These are phyloP conservation scores for Kodamaea sagamina DNA, from an alignment of 805 yeast species.

Conservation along the genomic window DNA sequence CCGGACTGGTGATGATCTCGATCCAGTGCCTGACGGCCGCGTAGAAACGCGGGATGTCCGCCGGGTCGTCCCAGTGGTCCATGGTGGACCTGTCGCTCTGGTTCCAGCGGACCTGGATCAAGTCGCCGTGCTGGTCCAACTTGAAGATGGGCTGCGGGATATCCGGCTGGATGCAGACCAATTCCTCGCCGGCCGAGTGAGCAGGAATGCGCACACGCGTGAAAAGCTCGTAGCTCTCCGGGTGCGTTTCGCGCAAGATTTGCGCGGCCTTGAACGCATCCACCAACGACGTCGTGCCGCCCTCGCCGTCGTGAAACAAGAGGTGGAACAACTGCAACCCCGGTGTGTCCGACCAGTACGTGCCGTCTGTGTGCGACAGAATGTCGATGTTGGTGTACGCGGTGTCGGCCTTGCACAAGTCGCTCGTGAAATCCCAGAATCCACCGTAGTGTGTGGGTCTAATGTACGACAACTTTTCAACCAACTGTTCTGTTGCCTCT, in stretches of 20 bases:
- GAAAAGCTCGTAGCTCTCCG: constrained; percentile 53
- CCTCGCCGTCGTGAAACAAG: constrained; percentile 61
- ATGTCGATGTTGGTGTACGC: constrained; percentile 71
- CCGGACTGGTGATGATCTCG: constrained; percentile 47
- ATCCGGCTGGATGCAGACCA: constrained; percentile 60
- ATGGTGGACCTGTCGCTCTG: constrained; percentile 67
- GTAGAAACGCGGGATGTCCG: constrained; percentile 55
- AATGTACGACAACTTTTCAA: constrained; percentile 58
- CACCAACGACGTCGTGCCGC: constrained; percentile 67
- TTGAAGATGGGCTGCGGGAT: constrained; percentile 59
- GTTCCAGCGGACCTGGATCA: constrained; percentile 70
- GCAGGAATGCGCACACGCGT: constrained; percentile 58
- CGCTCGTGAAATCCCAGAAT: constrained; percentile 77
- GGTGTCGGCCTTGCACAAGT: constrained; percentile 65
- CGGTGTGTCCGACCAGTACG: constrained; percentile 74
- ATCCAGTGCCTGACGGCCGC: constrained; percentile 61
- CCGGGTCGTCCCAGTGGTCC: constrained; percentile 50
- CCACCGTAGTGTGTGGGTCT: constrained; percentile 78
- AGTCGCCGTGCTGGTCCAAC: constrained; percentile 50
- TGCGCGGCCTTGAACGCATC: constrained; percentile 67
- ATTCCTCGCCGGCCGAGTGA: constrained; percentile 73
- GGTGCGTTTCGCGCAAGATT: constrained; percentile 45
- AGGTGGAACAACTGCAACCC: constrained; percentile 70
- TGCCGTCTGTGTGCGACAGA: constrained; percentile 70
- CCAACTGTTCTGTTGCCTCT: constrained; percentile 57